A percentile compares a stretch with the other conserved stretches of the same genome.
These are phyloP conservation scores for Hansenula lynferdii DNA, from an alignment of 1,139 yeast species.

Conservation along the genomic window DNA sequence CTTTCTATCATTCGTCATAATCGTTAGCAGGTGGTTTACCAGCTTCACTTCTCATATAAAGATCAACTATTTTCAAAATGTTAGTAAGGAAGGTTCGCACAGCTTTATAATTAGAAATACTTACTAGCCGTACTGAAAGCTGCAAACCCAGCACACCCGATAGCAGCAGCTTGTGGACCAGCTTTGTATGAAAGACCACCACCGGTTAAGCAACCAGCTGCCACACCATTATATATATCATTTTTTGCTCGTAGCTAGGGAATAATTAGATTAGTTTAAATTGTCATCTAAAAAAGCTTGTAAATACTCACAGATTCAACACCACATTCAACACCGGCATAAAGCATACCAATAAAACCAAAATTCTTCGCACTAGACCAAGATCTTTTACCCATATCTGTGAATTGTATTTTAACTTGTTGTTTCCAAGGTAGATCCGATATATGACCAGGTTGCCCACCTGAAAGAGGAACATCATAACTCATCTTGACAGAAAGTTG, in stretches of 20 bases:
- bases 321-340: slow-evolving; percentile 91
- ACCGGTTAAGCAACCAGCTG: slow-evolving; percentile 95
- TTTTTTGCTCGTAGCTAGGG: slow-evolving; percentile 68
- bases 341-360: slow-evolving; percentile 91
- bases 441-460: slow-evolving; percentile 46
- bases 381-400: slow-evolving; percentile 89
- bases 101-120: slow-evolving; percentile 1
- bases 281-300: background rate
- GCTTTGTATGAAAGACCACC: slow-evolving; percentile 91
- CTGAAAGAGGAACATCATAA: slow-evolving; percentile 74
- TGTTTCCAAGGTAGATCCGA: slow-evolving; percentile 87
- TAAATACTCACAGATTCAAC: slow-evolving; percentile 47
- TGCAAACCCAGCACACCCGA: slow-evolving; percentile 98
- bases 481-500: slow-evolving; percentile 39
- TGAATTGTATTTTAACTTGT: slow-evolving; percentile 86
- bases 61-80: slow-evolving; percentile 41
- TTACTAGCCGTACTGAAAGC: slow-evolving; percentile 82
- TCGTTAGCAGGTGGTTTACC: slow-evolving; percentile 85
- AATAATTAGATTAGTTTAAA: slow-evolving; percentile 13
- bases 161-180: slow-evolving; percentile 88
- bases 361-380: slow-evolving; percentile 88
- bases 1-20: slow-evolving; percentile 60
- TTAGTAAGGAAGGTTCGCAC: background rate
- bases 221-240: slow-evolving; percentile 86
- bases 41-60: slow-evolving; percentile 83